Evolutionary conservation across 768 basidiomycete genomes (phyloP).

Genomic region (Trametes punicea): DNA sequence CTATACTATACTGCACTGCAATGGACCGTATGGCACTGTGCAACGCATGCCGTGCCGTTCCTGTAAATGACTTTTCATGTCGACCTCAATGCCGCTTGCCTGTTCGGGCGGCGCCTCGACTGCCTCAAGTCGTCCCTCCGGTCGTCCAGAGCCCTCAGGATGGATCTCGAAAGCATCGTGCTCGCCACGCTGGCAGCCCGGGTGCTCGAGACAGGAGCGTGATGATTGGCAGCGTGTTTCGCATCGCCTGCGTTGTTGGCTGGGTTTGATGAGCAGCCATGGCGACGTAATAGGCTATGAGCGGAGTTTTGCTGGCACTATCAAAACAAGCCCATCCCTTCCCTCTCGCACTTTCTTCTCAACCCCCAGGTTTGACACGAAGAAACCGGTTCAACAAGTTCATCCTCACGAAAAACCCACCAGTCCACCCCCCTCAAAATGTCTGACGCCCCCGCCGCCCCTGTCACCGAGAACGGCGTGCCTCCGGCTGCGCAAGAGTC

Average conservation of each 20-base stretch:
- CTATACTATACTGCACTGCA: too few species aligned
- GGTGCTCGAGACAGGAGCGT: too few species aligned
- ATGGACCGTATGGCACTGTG: too few species aligned
- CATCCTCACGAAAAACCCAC: constrained; percentile 52
- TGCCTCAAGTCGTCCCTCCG: too few species aligned
- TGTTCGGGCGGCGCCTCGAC: too few species aligned
- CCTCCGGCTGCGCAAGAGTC: constrained; percentile 72
- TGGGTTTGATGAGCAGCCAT: constrained; percentile 33
- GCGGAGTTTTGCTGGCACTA: constrained; percentile 30
- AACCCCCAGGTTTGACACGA: constrained; percentile 83
- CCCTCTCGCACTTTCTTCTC: constrained; percentile 46
- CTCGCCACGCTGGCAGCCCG: too few species aligned
- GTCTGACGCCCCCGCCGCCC: constrained; percentile 90
- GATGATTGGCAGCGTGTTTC: constrained; percentile 18
- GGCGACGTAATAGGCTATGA: constrained; percentile 38
- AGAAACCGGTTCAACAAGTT: constrained; percentile 84
- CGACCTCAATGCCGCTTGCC: too few species aligned
- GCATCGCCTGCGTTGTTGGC: constrained; percentile 5
- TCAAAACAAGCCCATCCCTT: constrained; percentile 29
- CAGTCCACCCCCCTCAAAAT: constrained; percentile 61
- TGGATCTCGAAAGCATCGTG: too few species aligned
- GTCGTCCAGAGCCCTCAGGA: too few species aligned
- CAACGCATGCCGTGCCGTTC: too few species aligned
- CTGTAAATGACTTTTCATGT: too few species aligned
- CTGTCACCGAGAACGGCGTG: constrained; percentile 79